Evolutionary conservation across 176 grass and related monocot species (phyloP).

Genomic region (Oryza glaberrima): DNA sequence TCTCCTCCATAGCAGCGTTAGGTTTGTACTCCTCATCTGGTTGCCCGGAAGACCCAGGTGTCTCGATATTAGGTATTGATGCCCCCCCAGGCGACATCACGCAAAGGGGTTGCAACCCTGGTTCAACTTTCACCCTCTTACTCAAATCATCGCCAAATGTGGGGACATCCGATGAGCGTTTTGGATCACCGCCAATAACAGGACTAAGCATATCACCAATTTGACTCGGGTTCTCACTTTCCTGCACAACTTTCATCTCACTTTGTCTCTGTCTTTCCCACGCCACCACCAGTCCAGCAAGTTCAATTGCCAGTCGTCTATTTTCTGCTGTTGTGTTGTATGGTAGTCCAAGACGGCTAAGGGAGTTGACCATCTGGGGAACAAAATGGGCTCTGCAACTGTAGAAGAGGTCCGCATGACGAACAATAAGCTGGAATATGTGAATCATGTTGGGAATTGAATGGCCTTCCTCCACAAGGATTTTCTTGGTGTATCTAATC

Average conservation of each 20-base stretch:
- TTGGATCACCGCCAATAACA: slow-evolving; percentile 65
- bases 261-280: slow-evolving; percentile 98
- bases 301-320: slow-evolving; percentile 94
- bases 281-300: slow-evolving; percentile 96
- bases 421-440: slow-evolving; percentile 99
- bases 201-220: slow-evolving; percentile 70
- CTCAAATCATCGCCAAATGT: slow-evolving; percentile 80
- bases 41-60: slow-evolving; percentile 85
- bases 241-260: slow-evolving; percentile 84
- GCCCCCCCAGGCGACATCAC: slow-evolving; percentile 93
- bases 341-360: slow-evolving; percentile 91
- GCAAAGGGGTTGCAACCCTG: slow-evolving; percentile 85
- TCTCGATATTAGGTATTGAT: slow-evolving; percentile 93
- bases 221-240: slow-evolving; percentile 68
- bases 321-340: slow-evolving; percentile 95
- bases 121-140: slow-evolving; percentile 98
- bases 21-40: slow-evolving; percentile 98
- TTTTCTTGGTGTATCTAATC: slow-evolving; percentile 99
- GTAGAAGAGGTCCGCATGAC: slow-evolving; percentile 97
- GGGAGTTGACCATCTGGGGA: slow-evolving; percentile 99
- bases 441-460: slow-evolving; percentile 99
- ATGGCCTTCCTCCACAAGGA: slow-evolving; percentile 98
- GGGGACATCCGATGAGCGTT: slow-evolving; percentile 63
- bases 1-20: slow-evolving; percentile 99
- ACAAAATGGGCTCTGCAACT: slow-evolving; percentile 99